Conservation (phyloP, 2,329 filamentous ascomycete genomes). For the Cladosporium sp. region DNA sequence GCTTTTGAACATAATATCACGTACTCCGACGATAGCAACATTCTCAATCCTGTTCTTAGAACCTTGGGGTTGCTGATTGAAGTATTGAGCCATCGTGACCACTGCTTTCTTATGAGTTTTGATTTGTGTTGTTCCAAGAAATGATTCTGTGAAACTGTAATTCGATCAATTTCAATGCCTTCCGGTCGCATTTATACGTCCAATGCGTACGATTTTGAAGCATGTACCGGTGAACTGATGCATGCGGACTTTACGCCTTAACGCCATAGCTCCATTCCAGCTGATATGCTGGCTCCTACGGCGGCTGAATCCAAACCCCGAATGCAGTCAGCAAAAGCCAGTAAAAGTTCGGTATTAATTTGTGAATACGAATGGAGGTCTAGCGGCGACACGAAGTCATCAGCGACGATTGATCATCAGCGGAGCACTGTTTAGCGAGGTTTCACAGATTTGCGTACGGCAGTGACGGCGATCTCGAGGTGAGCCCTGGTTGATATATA, state of each 20-base stretch:
- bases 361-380: background rate
- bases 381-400: background rate
- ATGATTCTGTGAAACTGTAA: background rate
- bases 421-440: background rate
- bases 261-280: background rate
- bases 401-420: background rate
- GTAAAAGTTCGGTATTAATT: background rate
- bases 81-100: background rate
- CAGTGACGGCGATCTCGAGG: background rate
- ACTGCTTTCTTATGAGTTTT: background rate
- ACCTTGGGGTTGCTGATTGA: slow-evolving; percentile 16
- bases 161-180: background rate
- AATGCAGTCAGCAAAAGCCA: background rate
- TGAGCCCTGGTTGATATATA: background rate
- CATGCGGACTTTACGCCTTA: background rate
- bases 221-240: background rate
- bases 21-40: slow-evolving; percentile 20
- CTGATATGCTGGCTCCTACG: background rate
- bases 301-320: background rate
- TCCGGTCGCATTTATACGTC: background rate
- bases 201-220: background rate
- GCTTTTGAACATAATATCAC: background rate
- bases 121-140: background rate
- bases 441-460: background rate
- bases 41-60: slow-evolving; percentile 19